A percentile compares a stretch with the other conserved stretches of the same genome.
phyloP scores from a whole-genome alignment of 805 yeast genomes.

The Ogataea pini region DNA sequence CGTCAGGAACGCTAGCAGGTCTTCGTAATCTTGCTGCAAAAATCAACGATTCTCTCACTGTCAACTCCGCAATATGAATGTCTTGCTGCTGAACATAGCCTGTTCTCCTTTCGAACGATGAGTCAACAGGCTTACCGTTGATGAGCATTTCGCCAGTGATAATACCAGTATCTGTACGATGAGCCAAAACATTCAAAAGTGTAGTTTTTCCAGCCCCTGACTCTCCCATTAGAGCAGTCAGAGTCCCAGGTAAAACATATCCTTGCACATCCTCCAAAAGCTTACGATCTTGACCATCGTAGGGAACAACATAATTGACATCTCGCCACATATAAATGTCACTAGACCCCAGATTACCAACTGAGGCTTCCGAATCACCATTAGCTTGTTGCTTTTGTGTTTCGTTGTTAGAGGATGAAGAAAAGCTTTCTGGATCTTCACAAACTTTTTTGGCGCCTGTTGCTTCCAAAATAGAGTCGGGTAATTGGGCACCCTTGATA shows the following conservation, averaged over 20 bases:
- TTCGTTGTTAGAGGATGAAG: constrained; percentile 12
- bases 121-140: constrained; percentile 49
- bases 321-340: constrained; percentile 51
- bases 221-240: constrained; percentile 63
- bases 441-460: constrained; percentile 17
- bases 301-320: constrained; percentile 54
- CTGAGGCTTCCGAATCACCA: constrained; percentile 2
- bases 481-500: background rate
- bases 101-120: constrained; percentile 52
- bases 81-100: constrained; percentile 61
- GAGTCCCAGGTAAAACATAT: constrained; percentile 50
- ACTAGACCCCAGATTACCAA: background rate
- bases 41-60: constrained; percentile 50
- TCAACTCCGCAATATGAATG: constrained; percentile 47
- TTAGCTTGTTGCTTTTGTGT: constrained; percentile 14
- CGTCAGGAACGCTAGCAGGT: constrained; percentile 38
- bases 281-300: constrained; percentile 39
- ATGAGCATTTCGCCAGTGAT: constrained; percentile 57
- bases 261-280: constrained; percentile 46
- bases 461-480: background rate
- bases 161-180: constrained; percentile 50
- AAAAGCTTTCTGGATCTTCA: constrained; percentile 31
- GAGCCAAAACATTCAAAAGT: constrained; percentile 51
- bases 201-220: constrained; percentile 68
- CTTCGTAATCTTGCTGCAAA: constrained; percentile 52